Evolutionary conservation across 2,329 filamentous ascomycete species (phyloP), one percentile per base, ranked within the genome.

Genomic region (Exophiala viscosa): DNA sequence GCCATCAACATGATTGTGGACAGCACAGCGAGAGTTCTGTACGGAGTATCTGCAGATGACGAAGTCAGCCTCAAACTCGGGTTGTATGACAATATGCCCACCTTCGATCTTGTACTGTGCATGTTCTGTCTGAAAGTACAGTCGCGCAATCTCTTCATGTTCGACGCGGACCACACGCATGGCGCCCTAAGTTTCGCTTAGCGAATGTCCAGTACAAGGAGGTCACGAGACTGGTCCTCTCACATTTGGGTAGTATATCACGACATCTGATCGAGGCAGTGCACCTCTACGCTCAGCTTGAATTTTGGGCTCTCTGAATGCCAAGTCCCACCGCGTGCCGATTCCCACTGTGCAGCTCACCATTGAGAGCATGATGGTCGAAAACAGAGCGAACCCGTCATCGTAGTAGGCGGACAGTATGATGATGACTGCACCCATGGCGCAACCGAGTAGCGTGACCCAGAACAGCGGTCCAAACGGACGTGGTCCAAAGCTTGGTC

Each of bases 1-100:
- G 80, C 63, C 82, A 85, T 85, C 40, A 85, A 74, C 20, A 84
- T 59, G 7, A 81, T 74, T 7, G 82, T 85, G 32, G 79, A 81
- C 1, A 78, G 38, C 0, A 76, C 81, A 68, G 85, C 82, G 6
- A 83, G 73, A 0, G 72, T 64, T 15, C 77, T 75, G 63, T 83
- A 82, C 1, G 61, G 60, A n/a, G 63, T 68, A 23, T 67, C 71
- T 40, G 39, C 17, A 23, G 14, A 38, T n/a, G n/a, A 14, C 11
- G 15, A 73, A 67, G 54, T 76, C 76, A 4, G 65, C 46, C 41
- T 9, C 13, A 7, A 15, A n/a, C 3, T 42, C 17, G 14, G 20
- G 8, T 31, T 18, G 2, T 13, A 18, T 9, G 23, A 13, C 20
- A 13, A 14, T 42, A 13, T 34, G 23, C 28, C 3, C 17, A 44